Percentiles rank a stretch among this genome's conserved stretches.
Evolutionary conservation across 2,329 filamentous ascomycete genomes (phyloP).

Genomic region (Didymella exigua): DNA sequence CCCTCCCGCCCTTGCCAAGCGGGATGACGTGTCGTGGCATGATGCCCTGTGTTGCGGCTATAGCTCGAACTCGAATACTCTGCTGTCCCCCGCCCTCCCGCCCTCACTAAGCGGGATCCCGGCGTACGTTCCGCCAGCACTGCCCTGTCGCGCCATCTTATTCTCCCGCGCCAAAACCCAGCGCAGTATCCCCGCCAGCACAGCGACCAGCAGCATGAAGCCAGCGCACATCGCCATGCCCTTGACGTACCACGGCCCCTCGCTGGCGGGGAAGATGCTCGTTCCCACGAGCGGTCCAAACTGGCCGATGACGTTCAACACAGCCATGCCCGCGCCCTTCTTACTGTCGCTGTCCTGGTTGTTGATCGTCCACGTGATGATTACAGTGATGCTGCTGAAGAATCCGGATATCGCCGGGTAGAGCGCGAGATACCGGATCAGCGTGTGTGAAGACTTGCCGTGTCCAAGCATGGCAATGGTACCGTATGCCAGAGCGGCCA

Average conservation of each 20-base stretch:
- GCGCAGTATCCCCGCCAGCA: slow-evolving; percentile 53
- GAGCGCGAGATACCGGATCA: slow-evolving; percentile 71
- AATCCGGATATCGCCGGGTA: slow-evolving; percentile 82
- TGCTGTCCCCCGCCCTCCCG: slow-evolving; percentile 13
- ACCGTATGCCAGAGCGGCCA: slow-evolving; percentile 60
- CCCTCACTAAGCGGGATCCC: slow-evolving; percentile 37
- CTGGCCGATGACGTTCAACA: slow-evolving; percentile 83
- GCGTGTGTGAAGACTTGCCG: slow-evolving; percentile 34
- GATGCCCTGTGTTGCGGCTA: too few relatives aligned
- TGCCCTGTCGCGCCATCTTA: slow-evolving; percentile 11
- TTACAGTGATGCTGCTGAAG: slow-evolving; percentile 82
- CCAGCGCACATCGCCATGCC: slow-evolving; percentile 59
- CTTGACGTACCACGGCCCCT: slow-evolving; percentile 56
- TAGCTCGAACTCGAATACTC: slow-evolving; percentile 40
- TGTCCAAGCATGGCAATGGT: slow-evolving; percentile 65
- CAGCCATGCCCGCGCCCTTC: slow-evolving; percentile 76
- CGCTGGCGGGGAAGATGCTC: slow-evolving; percentile 59
- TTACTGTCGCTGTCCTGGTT: slow-evolving; percentile 74
- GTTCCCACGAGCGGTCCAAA: slow-evolving; percentile 69
- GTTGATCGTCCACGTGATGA: slow-evolving; percentile 88
- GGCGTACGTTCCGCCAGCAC: slow-evolving; percentile 28
- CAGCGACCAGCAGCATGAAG: slow-evolving; percentile 56
- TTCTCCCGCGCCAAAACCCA: slow-evolving; percentile 46
- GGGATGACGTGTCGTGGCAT: too few relatives aligned
- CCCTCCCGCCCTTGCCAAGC: slow-evolving; percentile 26